These are phyloP conservation scores for Eragrostis nindensis DNA, from an alignment of 176 grass and related monocot genomes.

Conservation along the genomic window DNA sequence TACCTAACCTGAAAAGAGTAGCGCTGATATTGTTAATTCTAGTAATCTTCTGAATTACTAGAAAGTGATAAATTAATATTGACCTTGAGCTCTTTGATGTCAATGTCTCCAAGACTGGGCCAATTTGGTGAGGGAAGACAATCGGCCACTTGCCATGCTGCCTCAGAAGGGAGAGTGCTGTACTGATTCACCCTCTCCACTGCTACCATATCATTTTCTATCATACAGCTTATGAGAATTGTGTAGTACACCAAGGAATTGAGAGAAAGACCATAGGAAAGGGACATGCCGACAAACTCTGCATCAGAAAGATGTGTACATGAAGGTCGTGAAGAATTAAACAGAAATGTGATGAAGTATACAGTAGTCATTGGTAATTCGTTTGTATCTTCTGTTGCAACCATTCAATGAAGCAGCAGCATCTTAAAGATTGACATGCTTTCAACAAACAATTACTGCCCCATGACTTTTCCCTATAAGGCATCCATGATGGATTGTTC, in stretches of 20 bases:
- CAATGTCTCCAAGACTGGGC: slow-evolving; percentile 70
- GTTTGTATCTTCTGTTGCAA: neutral
- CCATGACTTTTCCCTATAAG: too few relatives aligned
- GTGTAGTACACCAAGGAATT: slow-evolving; percentile 70
- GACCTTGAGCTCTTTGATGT: slow-evolving; percentile 84
- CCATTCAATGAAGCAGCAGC: slow-evolving; percentile 1
- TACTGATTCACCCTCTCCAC: slow-evolving; percentile 93
- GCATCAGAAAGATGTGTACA: slow-evolving; percentile 23
- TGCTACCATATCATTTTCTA: slow-evolving; percentile 89
- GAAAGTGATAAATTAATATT: neutral
- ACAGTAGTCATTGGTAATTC: neutral
- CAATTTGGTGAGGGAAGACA: slow-evolving; percentile 65
- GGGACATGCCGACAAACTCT: slow-evolving; percentile 95
- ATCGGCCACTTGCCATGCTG: slow-evolving; percentile 73
- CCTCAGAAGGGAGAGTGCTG: slow-evolving; percentile 78
- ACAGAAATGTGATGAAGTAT: neutral
- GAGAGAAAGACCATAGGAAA: slow-evolving; percentile 93
- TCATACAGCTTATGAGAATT: slow-evolving; percentile 72
- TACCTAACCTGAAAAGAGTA: slow-evolving; percentile 72
- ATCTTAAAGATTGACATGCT: neutral
- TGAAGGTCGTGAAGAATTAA: slow-evolving; percentile 8
- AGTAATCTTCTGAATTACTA: neutral
- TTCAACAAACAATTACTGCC: neutral
- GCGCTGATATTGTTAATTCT: neutral
- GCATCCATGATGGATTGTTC: neutral